phyloP scores from a whole-genome alignment of 306 rosid genomes.

The Fagus sylvatica region DNA sequence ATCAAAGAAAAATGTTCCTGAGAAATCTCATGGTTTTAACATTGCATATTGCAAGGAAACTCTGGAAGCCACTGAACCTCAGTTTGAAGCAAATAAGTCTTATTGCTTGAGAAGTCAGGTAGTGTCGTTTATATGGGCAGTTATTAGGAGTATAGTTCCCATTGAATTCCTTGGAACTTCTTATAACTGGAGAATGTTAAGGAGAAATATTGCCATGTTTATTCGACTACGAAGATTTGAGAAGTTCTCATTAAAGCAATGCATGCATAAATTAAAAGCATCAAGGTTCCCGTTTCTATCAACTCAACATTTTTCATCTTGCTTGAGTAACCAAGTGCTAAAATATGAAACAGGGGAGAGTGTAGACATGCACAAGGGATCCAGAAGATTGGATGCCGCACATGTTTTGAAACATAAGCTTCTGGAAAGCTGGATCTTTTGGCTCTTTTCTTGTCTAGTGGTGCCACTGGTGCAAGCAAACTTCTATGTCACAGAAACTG shows the following conservation, averaged over 20 bases:
- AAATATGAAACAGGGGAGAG: slow-evolving; percentile 32
- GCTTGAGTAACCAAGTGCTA: slow-evolving; percentile 28
- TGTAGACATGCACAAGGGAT: slow-evolving; percentile 23
- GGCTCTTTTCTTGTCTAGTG: slow-evolving; percentile 73
- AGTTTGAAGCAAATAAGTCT: slow-evolving; percentile 40
- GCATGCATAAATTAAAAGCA: slow-evolving; percentile 62
- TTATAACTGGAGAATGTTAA: slow-evolving; percentile 72
- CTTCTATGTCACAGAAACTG: slow-evolving; percentile 86
- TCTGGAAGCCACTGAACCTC: slow-evolving; percentile 38
- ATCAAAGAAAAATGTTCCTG: slow-evolving; percentile 21
- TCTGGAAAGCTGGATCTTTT: slow-evolving; percentile 79
- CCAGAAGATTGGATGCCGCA: slow-evolving; percentile 35
- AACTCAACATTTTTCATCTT: slow-evolving; percentile 37
- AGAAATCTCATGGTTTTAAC: slow-evolving; percentile 35
- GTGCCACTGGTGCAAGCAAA: slow-evolving; percentile 81
- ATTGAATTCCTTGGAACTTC: slow-evolving; percentile 71
- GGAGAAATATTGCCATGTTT: slow-evolving; percentile 73
- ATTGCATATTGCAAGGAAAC: slow-evolving; percentile 18
- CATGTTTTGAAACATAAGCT: slow-evolving; percentile 51
- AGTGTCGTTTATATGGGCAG: slow-evolving; percentile 90
- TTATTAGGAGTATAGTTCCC: slow-evolving; percentile 76
- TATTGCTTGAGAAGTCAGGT: slow-evolving; percentile 77
- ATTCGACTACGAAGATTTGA: slow-evolving; percentile 71
- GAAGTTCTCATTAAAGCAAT: slow-evolving; percentile 62
- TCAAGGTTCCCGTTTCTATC: slow-evolving; percentile 66